Percentiles rank a stretch among this genome's conserved stretches.
Conservation (phyloP, 805 yeast genomes). For the Sungouiozyma ichnusensis region DNA sequence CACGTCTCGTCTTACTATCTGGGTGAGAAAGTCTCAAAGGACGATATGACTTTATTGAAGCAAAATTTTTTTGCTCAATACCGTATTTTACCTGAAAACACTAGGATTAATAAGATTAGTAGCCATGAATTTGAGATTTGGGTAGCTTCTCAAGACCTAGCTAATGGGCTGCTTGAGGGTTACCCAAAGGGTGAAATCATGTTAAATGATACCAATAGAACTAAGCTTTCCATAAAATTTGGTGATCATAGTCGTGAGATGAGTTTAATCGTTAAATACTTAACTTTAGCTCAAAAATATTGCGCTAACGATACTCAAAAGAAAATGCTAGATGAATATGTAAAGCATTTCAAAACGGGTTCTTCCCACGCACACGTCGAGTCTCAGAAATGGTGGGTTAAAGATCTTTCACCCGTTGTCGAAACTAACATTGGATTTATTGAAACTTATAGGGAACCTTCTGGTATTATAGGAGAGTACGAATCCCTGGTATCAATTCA, state of each 20-base stretch:
- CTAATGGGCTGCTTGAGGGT: conserved; percentile 34
- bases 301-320: conserved; percentile 68
- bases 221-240: conserved; percentile 43
- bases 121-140: conserved; percentile 43
- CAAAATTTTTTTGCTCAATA: conserved; percentile 22
- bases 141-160: conserved; percentile 55
- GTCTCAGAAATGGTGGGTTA: conserved; percentile 81
- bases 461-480: conserved; percentile 90
- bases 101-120: conserved; percentile 53
- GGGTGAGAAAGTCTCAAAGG: conserved; percentile 37
- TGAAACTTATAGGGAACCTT: conserved; percentile 87
- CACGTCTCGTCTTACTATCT: conserved; percentile 69
- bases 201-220: conserved; percentile 30
- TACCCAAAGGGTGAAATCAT: conserved; percentile 41
- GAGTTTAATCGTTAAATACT: conserved; percentile 41
- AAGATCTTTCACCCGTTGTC: conserved; percentile 68
- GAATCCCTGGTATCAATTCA: conserved; percentile 88
- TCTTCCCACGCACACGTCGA: conserved; percentile 77
- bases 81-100: conserved; percentile 53
- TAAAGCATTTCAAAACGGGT: conserved; percentile 66
- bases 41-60: conserved; percentile 59
- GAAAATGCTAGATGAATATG: conserved; percentile 55
- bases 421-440: conserved; percentile 84
- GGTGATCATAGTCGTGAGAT: conserved; percentile 75
- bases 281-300: conserved; percentile 45